Percentiles rank a stretch among this genome's conserved stretches.
Conservation (phyloP, 345 rosid species). For the Jatropha curcas region DNA sequence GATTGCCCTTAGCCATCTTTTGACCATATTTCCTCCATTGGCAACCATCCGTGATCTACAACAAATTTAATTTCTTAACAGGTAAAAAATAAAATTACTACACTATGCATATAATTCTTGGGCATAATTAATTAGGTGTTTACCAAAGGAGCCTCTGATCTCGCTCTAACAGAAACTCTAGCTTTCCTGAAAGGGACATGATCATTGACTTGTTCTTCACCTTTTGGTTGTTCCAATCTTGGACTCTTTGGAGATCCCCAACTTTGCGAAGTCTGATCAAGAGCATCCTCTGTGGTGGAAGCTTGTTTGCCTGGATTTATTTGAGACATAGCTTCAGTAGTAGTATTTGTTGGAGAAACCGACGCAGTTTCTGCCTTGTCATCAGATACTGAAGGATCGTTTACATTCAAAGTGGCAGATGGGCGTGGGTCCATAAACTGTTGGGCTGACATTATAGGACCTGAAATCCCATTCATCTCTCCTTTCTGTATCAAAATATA, state of each 20-base stretch:
- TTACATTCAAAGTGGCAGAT: constrained; percentile 34
- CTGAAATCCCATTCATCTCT: constrained; percentile 28
- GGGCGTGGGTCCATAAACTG: constrained; percentile 45
- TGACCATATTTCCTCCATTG: constrained; percentile 99
- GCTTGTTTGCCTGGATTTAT: constrained; percentile 25
- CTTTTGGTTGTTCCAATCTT: constrained; percentile 41
- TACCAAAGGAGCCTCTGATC: constrained; percentile 60
- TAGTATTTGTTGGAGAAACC: constrained; percentile 30
- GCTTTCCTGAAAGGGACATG: constrained; percentile 57
- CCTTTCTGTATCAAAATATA: constrained; percentile 27
- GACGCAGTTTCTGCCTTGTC: constrained; percentile 35
- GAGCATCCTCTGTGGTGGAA: constrained; percentile 30
- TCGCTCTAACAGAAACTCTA: constrained; percentile 54
- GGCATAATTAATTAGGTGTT: not conserved
- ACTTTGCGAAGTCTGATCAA: constrained; percentile 42
- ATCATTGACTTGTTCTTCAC: constrained; percentile 39
- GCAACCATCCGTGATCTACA: constrained; percentile 89
- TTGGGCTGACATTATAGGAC: constrained; percentile 32
- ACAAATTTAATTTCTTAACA: too few species aligned
- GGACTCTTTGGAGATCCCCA: constrained; percentile 52
- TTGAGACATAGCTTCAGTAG: constrained; percentile 31
- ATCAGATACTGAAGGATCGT: constrained; percentile 30
- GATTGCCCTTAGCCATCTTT: constrained; percentile 85
- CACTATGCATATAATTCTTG: not conserved
- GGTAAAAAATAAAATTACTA: not conserved